A percentile compares a stretch with the other conserved stretches of the same genome.
These are phyloP conservation scores for Lactifluus rugatus DNA, from an alignment of 768 basidiomycete genomes.

Conservation along the genomic window DNA sequence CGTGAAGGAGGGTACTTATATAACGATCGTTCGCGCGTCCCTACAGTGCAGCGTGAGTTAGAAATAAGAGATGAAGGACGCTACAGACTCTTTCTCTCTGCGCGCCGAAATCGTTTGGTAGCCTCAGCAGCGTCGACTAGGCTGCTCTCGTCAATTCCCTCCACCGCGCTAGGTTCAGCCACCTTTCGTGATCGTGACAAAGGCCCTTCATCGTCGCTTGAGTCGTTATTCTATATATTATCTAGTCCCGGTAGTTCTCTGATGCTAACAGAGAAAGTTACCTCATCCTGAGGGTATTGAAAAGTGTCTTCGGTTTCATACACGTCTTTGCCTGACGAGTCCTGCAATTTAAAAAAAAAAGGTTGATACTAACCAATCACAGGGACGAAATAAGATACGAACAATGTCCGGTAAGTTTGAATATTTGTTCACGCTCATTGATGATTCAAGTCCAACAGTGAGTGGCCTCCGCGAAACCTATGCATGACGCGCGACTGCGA, in stretches of 20 bases:
- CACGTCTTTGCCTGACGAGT: constrained; percentile 74
- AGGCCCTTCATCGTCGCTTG: constrained; percentile 54
- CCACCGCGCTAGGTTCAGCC: constrained; percentile 34
- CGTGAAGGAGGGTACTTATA: constrained; percentile 67
- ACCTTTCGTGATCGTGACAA: constrained; percentile 34
- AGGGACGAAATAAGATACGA: constrained; percentile 22
- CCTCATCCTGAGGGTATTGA: constrained; percentile 42
- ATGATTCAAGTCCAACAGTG: background rate
- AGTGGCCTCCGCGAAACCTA: background rate
- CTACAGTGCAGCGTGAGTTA: constrained; percentile 30
- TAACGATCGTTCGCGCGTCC: constrained; percentile 37
- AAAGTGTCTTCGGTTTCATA: constrained; percentile 85
- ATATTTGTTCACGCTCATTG: constrained; percentile 50
- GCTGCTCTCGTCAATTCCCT: constrained; percentile 62
- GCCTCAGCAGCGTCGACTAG: constrained; percentile 61
- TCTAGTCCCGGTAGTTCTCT: background rate
- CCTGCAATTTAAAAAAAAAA: constrained; percentile 37
- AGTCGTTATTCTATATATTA: constrained; percentile 40
- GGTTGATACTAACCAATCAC: background rate
- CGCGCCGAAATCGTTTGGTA: constrained; percentile 56
- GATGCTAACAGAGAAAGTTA: constrained; percentile 28
- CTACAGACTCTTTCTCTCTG: constrained; percentile 46
- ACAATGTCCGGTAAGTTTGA: constrained; percentile 90
- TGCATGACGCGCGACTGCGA: no score
- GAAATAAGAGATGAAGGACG: background rate